These are phyloP conservation scores for Dioscorea cayenensis DNA, from an alignment of 116 monocot species.

Conservation along the genomic window DNA sequence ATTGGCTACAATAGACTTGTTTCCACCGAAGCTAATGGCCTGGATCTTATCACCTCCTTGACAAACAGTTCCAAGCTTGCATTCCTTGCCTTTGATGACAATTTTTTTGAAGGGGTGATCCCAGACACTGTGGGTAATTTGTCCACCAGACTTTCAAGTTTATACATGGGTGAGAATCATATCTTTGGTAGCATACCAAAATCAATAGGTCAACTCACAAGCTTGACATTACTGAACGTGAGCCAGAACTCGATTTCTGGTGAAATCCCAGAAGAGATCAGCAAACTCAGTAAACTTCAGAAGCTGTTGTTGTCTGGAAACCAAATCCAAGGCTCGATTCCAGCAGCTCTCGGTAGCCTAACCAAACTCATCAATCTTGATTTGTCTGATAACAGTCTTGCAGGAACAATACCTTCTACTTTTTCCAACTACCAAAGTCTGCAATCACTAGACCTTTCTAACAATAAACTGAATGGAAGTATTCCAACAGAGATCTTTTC, in stretches of 20 bases:
- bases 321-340: not conserved
- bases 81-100: too few relatives aligned
- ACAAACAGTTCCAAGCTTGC: too few relatives aligned
- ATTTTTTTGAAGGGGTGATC: too few relatives aligned
- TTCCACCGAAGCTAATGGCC: not conserved
- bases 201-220: too few relatives aligned
- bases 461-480: constrained; percentile 14
- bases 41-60: not conserved
- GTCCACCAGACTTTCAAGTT: too few relatives aligned
- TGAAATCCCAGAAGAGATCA: too few relatives aligned
- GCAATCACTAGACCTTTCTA: constrained; percentile 5
- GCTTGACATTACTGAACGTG: too few relatives aligned
- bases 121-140: too few relatives aligned
- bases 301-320: not conserved
- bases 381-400: constrained; percentile 5
- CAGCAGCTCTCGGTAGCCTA: constrained; percentile 11
- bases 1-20: constrained; percentile 22
- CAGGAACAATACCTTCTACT: constrained; percentile 7
- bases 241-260: too few relatives aligned
- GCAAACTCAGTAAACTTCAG: too few relatives aligned
- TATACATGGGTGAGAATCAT: too few relatives aligned
- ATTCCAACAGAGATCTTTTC: constrained; percentile 17
- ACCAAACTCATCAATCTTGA: not conserved
- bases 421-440: constrained; percentile 3
- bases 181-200: too few relatives aligned